phyloP scores from a whole-genome alignment of 2,329 filamentous ascomycete genomes.

The Colletotrichum eleusines region DNA sequence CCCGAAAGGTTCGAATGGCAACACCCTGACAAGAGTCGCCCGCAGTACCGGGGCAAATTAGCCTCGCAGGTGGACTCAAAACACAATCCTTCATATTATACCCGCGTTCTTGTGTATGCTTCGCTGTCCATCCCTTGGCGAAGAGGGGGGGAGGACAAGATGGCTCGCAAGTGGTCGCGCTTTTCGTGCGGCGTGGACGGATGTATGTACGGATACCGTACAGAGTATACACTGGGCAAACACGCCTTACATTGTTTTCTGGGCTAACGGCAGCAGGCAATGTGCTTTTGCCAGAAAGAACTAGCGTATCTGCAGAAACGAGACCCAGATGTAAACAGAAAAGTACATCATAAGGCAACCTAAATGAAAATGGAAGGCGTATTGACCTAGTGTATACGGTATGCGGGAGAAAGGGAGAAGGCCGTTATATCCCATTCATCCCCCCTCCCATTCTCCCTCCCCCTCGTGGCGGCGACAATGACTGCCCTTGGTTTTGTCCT shows the following conservation, averaged over 20 bases:
- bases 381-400: too few species aligned
- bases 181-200: constrained; percentile 33
- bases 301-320: too few species aligned
- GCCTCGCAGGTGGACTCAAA: constrained; percentile 34
- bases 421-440: constrained; percentile 10
- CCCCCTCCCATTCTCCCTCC: background rate
- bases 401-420: constrained; percentile 11
- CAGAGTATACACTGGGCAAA: too few species aligned
- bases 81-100: constrained; percentile 32
- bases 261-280: too few species aligned
- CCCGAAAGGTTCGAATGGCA: constrained; percentile 30
- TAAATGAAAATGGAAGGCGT: too few species aligned
- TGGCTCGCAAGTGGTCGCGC: constrained; percentile 10
- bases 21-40: constrained; percentile 32
- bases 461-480: constrained; percentile 24
- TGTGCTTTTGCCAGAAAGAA: too few species aligned
- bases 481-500: constrained; percentile 21
- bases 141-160: constrained; percentile 15
- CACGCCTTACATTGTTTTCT: too few species aligned
- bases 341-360: too few species aligned
- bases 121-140: background rate
- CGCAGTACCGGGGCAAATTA: constrained; percentile 38
- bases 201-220: too few species aligned
- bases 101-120: background rate
- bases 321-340: too few species aligned